A percentile compares a stretch with the other conserved stretches of the same genome.
Conservation (phyloP, 257 asterid species). For the Solanum pennellii region DNA sequence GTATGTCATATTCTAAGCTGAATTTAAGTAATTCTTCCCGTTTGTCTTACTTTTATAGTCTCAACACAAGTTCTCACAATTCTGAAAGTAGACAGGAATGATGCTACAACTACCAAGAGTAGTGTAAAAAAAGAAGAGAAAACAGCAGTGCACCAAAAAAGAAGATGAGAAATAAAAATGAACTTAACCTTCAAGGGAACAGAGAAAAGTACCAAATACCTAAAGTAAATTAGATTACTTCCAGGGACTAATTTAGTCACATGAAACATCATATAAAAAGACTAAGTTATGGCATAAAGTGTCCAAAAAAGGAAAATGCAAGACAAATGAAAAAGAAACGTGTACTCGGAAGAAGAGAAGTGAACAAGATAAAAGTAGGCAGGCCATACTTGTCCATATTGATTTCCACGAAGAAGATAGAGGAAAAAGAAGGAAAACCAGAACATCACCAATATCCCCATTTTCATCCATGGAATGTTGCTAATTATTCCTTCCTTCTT, state of each 20-base stretch:
- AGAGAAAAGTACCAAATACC: background rate
- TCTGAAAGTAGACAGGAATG: background rate
- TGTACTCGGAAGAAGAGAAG: background rate
- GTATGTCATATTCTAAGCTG: background rate
- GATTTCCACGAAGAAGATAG: conserved; percentile 81
- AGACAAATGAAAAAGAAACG: background rate
- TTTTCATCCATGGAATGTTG: conserved; percentile 47
- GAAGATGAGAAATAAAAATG: background rate
- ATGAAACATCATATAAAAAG: background rate
- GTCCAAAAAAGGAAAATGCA: background rate
- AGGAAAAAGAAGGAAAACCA: conserved; percentile 60
- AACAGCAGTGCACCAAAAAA: background rate
- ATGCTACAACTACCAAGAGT: background rate
- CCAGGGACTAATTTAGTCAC: background rate
- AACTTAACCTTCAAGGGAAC: background rate
- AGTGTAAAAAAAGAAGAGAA: too few species aligned
- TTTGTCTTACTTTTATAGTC: background rate
- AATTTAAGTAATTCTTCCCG: background rate
- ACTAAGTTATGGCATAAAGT: background rate
- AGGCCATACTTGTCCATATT: conserved; percentile 46
- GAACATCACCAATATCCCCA: conserved; percentile 40
- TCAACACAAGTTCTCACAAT: background rate
- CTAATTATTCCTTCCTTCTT: background rate
- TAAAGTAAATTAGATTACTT: background rate
- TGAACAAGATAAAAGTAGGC: background rate